Evolutionary conservation across 768 basidiomycete genomes (phyloP).

Genomic region (Phylloporus arenicola): DNA sequence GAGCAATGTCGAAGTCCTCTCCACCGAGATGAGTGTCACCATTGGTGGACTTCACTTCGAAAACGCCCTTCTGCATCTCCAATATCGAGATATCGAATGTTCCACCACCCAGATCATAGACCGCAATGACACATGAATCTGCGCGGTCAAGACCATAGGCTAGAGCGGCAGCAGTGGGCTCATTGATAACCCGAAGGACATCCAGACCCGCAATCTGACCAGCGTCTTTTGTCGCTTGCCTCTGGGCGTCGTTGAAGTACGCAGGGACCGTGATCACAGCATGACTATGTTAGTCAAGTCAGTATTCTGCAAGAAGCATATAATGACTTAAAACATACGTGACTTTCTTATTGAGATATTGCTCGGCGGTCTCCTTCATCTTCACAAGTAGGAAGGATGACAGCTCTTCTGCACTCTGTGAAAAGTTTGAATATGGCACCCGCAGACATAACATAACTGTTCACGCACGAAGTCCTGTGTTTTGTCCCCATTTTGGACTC

Average conservation of each 20-base stretch:
- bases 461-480: conserved; percentile 67
- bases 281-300: conserved; percentile 41
- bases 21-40: conserved; percentile 97
- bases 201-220: conserved; percentile 97
- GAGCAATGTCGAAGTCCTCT: conserved; percentile 93
- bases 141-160: conserved; percentile 92
- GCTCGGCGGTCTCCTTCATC: conserved; percentile 95
- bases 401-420: conserved; percentile 76
- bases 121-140: conserved; percentile 85
- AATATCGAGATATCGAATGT: conserved; percentile 99
- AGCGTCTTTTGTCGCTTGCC: conserved; percentile 97
- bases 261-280: conserved; percentile 95
- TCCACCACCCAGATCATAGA: conserved; percentile 97
- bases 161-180: conserved; percentile 96
- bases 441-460: neutral
- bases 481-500: conserved; percentile 85
- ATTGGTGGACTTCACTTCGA: conserved; percentile 99
- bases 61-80: conserved; percentile 99
- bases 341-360: conserved; percentile 87
- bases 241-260: conserved; percentile 99
- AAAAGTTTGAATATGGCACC: conserved; percentile 11
- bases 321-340: conserved; percentile 53
- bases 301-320: neutral
- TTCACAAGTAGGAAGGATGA: conserved; percentile 86
- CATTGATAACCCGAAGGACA: conserved; percentile 97